A percentile compares a stretch with the other conserved stretches of the same genome.
These are phyloP conservation scores for Trichoderma simmonsii DNA, from an alignment of 2,329 filamentous ascomycete genomes.

Conservation along the genomic window DNA sequence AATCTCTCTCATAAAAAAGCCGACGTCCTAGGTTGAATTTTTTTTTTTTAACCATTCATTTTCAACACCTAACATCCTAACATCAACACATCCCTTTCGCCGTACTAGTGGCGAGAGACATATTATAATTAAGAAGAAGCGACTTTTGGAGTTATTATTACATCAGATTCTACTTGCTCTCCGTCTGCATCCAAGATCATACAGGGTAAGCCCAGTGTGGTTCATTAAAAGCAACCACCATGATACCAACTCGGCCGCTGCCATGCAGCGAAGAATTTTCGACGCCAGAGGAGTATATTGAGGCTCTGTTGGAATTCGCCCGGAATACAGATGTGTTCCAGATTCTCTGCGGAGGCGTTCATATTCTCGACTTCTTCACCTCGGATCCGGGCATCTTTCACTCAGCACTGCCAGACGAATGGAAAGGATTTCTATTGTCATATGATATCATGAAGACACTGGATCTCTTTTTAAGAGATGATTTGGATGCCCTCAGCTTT, in stretches of 20 bases:
- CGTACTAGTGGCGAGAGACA: neutral
- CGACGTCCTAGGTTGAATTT: neutral
- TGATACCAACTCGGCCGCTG: slow-evolving; percentile 54
- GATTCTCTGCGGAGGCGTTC: slow-evolving; percentile 92
- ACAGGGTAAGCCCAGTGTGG: neutral
- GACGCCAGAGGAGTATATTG: slow-evolving; percentile 72
- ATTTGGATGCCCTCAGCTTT: slow-evolving; percentile 48
- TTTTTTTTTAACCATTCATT: neutral
- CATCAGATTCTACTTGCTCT: neutral
- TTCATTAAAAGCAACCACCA: slow-evolving; percentile 25
- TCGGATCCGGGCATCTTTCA: slow-evolving; percentile 79
- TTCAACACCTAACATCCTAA: neutral
- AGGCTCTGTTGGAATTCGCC: slow-evolving; percentile 72
- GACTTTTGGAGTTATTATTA: too few species aligned
- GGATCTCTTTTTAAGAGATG: slow-evolving; percentile 75
- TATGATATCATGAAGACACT: slow-evolving; percentile 73
- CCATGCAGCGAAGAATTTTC: slow-evolving; percentile 69
- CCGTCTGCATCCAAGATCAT: neutral
- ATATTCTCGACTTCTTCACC: slow-evolving; percentile 95
- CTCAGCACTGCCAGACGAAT: slow-evolving; percentile 70
- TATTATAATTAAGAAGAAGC: too few species aligned
- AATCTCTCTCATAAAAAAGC: neutral
- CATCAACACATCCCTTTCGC: neutral
- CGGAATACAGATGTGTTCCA: slow-evolving; percentile 73
- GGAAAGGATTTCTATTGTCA: slow-evolving; percentile 73